These are phyloP conservation scores for Leccinum subfulvum DNA, from an alignment of 1,284 basidiomycete genomes.

Conservation along the genomic window DNA sequence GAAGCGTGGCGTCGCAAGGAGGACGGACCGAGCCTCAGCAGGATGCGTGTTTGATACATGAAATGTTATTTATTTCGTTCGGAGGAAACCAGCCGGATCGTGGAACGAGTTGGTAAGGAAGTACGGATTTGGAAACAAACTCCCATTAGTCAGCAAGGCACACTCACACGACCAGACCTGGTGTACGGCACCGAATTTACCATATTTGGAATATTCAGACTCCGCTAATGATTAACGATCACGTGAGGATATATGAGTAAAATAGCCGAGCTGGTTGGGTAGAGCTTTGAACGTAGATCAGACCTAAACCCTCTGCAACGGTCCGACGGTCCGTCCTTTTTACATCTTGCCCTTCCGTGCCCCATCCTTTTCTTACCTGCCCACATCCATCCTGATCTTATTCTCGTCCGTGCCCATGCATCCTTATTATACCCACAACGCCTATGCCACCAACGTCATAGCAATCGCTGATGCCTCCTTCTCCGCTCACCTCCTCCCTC, in stretches of 20 bases:
- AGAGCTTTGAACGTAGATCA: neutral
- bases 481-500: slow-evolving; percentile 3
- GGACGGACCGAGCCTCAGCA: neutral
- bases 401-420: slow-evolving; percentile 22
- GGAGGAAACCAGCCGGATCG: neutral
- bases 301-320: neutral
- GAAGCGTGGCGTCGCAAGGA: slow-evolving; percentile 18
- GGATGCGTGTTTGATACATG: neutral
- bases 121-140: neutral
- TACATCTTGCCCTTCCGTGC: neutral
- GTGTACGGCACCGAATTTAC: slow-evolving; percentile 16
- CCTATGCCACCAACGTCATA: slow-evolving; percentile 29
- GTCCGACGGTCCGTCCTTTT: neutral
- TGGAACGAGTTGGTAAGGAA: neutral
- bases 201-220: slow-evolving; percentile 1
- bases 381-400: neutral
- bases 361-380: neutral
- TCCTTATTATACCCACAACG: slow-evolving; percentile 13
- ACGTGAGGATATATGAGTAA: slow-evolving; percentile 20
- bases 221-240: slow-evolving; percentile 15
- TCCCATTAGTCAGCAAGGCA: slow-evolving; percentile 5
- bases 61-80: neutral
- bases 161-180: slow-evolving; percentile 2
- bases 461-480: slow-evolving; percentile 28
- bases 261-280: slow-evolving; percentile 11